These are phyloP conservation scores for Serendipita sp. DNA, from an alignment of 768 basidiomycete genomes.

Conservation along the genomic window DNA sequence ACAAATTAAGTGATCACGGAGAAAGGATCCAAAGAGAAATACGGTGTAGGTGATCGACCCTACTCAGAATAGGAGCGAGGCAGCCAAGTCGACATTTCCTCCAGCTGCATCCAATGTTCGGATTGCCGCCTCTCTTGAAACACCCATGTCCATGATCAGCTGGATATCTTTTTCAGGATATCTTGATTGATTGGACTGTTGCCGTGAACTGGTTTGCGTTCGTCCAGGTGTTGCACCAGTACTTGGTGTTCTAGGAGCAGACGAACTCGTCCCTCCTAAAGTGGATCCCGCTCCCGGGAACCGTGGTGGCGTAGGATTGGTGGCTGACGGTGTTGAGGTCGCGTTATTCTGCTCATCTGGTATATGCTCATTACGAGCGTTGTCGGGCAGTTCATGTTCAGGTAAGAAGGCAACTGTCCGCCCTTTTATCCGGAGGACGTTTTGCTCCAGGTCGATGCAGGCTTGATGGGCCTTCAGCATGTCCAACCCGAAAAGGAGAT, in stretches of 20 bases:
- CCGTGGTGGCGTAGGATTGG: conserved; percentile 14
- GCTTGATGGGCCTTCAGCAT: conserved; percentile 98
- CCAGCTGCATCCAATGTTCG: conserved; percentile 57
- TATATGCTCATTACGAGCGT: conserved; percentile 29
- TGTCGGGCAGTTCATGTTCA: conserved; percentile 87
- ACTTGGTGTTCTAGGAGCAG: conserved; percentile 15
- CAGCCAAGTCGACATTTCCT: conserved; percentile 79
- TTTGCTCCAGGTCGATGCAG: conserved; percentile 81
- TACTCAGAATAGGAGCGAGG: conserved; percentile 61
- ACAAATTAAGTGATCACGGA: neutral
- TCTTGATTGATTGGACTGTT: conserved; percentile 11
- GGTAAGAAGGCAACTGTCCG: conserved; percentile 77
- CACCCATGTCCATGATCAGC: conserved; percentile 63
- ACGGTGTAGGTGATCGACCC: neutral
- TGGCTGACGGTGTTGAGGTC: conserved; percentile 11
- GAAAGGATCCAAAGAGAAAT: neutral
- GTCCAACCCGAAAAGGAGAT: conserved; percentile 95
- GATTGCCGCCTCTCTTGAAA: conserved; percentile 58
- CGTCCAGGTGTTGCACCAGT: neutral
- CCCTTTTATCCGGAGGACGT: conserved; percentile 80
- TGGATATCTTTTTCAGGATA: conserved; percentile 47
- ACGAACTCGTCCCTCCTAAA: conserved; percentile 24
- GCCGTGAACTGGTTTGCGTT: conserved; percentile 9
- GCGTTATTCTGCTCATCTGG: conserved; percentile 19
- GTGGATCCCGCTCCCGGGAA: conserved; percentile 62